phyloP scores from a whole-genome alignment of 192 early-diverging fungal species.

The Coemansia sp. region DNA sequence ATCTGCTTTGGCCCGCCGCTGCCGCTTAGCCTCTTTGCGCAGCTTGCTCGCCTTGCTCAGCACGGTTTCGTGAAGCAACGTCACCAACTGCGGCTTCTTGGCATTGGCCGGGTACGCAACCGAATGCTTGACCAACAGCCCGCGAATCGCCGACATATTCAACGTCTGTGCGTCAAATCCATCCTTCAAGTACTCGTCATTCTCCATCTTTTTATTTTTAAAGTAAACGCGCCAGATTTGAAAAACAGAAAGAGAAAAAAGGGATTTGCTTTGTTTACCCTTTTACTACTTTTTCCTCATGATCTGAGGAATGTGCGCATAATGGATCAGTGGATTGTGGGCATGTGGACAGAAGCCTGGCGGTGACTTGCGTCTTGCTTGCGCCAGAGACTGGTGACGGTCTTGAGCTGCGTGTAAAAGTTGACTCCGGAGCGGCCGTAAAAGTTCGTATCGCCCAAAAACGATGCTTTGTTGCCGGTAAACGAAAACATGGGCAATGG shows the following conservation, averaged over 20 bases:
- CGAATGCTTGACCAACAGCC: slow-evolving; percentile 38
- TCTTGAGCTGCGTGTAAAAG: slow-evolving; percentile 95
- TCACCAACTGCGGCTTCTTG: slow-evolving; percentile 46
- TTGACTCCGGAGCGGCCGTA: slow-evolving; percentile 72
- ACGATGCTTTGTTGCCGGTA: slow-evolving; percentile 87
- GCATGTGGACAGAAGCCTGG: slow-evolving; percentile 82
- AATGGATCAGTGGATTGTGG: slow-evolving; percentile 59
- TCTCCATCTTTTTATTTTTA: slow-evolving; percentile 18
- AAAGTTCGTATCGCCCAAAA: slow-evolving; percentile 94
- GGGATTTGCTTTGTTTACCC: background rate
- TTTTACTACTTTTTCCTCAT: background rate
- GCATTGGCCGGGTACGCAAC: slow-evolving; percentile 43
- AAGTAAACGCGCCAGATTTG: background rate
- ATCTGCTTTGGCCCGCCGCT: slow-evolving; percentile 23
- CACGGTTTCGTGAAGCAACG: slow-evolving; percentile 19
- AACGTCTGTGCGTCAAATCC: slow-evolving; percentile 50
- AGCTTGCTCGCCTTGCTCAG: slow-evolving; percentile 25
- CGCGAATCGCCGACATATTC: slow-evolving; percentile 38
- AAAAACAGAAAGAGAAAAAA: slow-evolving; percentile 13
- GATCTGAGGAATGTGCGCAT: background rate
- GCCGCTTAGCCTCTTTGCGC: slow-evolving; percentile 44
- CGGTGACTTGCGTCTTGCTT: slow-evolving; percentile 71
- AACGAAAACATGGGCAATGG: slow-evolving; percentile 97
- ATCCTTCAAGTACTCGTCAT: slow-evolving; percentile 33
- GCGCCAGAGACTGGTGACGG: slow-evolving; percentile 92